These are phyloP conservation scores for Coniosporium tulheliwenetii DNA, from an alignment of 2,329 filamentous ascomycete genomes.

Conservation along the genomic window DNA sequence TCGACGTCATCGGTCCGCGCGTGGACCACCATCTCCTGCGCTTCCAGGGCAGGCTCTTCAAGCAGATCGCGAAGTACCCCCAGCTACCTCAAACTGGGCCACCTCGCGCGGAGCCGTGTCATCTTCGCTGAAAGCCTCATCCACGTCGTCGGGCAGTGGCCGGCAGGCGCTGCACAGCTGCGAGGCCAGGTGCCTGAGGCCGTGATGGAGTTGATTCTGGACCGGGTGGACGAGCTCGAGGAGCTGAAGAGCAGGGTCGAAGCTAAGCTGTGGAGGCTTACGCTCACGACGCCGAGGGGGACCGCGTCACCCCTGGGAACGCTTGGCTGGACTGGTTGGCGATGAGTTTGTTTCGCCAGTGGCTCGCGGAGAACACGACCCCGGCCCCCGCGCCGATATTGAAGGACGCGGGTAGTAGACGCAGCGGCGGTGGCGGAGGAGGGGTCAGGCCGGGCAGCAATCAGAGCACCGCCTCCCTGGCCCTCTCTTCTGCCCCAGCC, in stretches of 20 bases:
- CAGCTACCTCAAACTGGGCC: slow-evolving; percentile 79
- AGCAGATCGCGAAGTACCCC: slow-evolving; percentile 96
- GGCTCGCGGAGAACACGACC: slow-evolving; percentile 80
- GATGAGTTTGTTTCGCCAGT: slow-evolving; percentile 76
- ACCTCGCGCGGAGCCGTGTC: slow-evolving; percentile 66
- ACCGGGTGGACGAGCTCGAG: slow-evolving; percentile 85
- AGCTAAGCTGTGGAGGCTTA: slow-evolving; percentile 66
- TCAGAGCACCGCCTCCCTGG: slow-evolving; percentile 1
- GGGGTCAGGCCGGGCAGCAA: not conserved
- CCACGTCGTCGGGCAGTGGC: slow-evolving; percentile 92
- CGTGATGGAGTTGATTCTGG: slow-evolving; percentile 80
- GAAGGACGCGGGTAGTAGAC: slow-evolving; percentile 15
- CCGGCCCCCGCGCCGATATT: slow-evolving; percentile 44
- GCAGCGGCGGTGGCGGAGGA: not conserved
- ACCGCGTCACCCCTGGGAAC: slow-evolving; percentile 64
- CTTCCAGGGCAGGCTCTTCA: slow-evolving; percentile 83
- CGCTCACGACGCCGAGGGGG: slow-evolving; percentile 65
- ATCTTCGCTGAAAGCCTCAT: slow-evolving; percentile 68
- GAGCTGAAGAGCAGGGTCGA: slow-evolving; percentile 70
- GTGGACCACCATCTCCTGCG: slow-evolving; percentile 89
- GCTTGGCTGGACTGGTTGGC: slow-evolving; percentile 83
- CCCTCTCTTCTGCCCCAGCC: not conserved
- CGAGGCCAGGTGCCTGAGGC: slow-evolving; percentile 55
- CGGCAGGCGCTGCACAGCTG: slow-evolving; percentile 61
- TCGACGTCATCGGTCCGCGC: slow-evolving; percentile 72